Conservation (phyloP, 2,329 filamentous ascomycete genomes). For the Fusarium sororula region DNA sequence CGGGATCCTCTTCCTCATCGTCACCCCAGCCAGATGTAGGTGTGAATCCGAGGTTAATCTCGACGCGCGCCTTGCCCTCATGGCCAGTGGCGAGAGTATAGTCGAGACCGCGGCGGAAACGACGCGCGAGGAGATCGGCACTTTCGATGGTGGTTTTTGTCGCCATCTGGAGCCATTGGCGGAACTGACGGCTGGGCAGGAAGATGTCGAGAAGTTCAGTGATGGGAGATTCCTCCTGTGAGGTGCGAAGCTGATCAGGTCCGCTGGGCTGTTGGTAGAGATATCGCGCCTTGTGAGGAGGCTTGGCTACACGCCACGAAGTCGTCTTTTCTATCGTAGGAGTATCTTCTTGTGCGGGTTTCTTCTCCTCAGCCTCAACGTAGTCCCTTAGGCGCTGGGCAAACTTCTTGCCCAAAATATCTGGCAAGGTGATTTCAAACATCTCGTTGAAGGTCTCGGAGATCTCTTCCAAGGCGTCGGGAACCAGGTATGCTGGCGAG, state of each 20-base stretch:
- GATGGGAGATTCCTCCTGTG: conserved; percentile 65
- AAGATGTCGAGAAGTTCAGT: conserved; percentile 83
- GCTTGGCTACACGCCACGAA: conserved; percentile 79
- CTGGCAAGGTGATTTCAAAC: conserved; percentile 83
- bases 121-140: conserved; percentile 81
- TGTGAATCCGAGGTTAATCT: conserved; percentile 88
- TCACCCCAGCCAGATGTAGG: conserved; percentile 87
- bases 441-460: conserved; percentile 82
- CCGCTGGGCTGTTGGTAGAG: conserved; percentile 75
- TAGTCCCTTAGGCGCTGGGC: conserved; percentile 74
- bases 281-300: conserved; percentile 95
- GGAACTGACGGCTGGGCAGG: conserved; percentile 85
- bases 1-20: conserved; percentile 60
- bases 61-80: conserved; percentile 78
- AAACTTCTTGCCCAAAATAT: conserved; percentile 83
- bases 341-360: conserved; percentile 56
- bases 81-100: conserved; percentile 94
- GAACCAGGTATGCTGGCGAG: conserved; percentile 88
- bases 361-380: conserved; percentile 71
- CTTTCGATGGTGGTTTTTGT: conserved; percentile 79
- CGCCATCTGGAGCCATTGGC: conserved; percentile 86
- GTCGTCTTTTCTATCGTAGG: conserved; percentile 66
- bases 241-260: conserved; percentile 47
- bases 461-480: conserved; percentile 87
- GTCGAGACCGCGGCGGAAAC: conserved; percentile 87